Evolutionary conservation across 768 basidiomycete genomes (phyloP).

Genomic region (Hirschioporus abietinus): DNA sequence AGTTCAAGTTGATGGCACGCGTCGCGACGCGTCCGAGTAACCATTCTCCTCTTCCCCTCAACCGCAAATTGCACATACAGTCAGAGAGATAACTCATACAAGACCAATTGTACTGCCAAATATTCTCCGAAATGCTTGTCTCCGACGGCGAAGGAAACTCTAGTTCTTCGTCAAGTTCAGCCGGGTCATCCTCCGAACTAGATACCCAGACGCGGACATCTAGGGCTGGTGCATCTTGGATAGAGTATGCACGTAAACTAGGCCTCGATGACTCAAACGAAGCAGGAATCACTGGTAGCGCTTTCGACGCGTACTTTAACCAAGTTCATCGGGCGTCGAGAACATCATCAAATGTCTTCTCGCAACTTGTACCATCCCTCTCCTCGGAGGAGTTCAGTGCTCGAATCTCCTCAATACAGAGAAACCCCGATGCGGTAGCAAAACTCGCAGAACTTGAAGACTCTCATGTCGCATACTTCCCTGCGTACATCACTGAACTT

Average conservation of each 20-base stretch:
- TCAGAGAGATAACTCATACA: neutral
- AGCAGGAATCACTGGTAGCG: slow-evolving; percentile 45
- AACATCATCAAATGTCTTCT: slow-evolving; percentile 80
- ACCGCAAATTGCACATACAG: neutral
- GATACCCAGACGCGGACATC: neutral
- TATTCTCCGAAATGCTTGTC: neutral
- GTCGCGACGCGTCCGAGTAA: neutral
- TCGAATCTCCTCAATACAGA: slow-evolving; percentile 23
- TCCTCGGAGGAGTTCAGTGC: slow-evolving; percentile 54
- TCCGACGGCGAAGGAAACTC: neutral
- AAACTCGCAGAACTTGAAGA: slow-evolving; percentile 16
- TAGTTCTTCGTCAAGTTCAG: neutral
- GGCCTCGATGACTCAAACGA: neutral
- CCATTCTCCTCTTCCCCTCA: neutral
- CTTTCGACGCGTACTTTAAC: slow-evolving; percentile 85
- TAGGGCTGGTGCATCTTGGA: neutral
- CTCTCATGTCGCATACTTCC: slow-evolving; percentile 38
- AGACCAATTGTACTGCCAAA: neutral
- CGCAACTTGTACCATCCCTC: slow-evolving; percentile 65
- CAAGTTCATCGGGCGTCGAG: slow-evolving; percentile 54
- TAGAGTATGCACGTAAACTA: neutral
- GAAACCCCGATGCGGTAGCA: slow-evolving; percentile 11
- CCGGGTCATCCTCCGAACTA: neutral
- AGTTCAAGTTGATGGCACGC: no score
- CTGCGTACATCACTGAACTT: slow-evolving; percentile 66